Evolutionary conservation across 2,329 filamentous ascomycete genomes (phyloP), one percentile per base, ranked within the genome.

Genomic region (Nemania sp.): DNA sequence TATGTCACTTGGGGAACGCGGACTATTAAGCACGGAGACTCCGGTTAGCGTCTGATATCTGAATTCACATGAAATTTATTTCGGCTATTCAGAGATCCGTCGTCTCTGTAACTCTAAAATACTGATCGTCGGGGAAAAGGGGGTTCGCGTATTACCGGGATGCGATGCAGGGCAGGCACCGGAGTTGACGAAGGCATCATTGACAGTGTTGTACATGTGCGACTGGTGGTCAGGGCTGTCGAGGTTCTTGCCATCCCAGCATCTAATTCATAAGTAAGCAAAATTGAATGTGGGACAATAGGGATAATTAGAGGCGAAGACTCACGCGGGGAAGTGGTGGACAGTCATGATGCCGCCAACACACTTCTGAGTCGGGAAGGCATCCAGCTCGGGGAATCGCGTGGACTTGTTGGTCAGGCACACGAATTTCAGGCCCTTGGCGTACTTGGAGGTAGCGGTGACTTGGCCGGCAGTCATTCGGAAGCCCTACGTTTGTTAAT

Each of bases 221-320:
- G 61, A 61, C 34, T 66, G 60, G 48, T 67, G 65, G 56, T 66
- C 64, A 1, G 65, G 65, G 42, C 63, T 71, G 55, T 77, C 75
- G 14, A 76, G 66, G 55, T 75, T 77, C 59, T 73, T 70, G 44
- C 75, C 75, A 51, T 77, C 74, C 75, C 75, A 77, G 69, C 75
- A 77, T 11, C 74, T 73, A 30, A 2, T 7, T 1, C 12, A 49
- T 64, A 6, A 62, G 57, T 31, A 17, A 12, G 19, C 19, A 17
- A 3, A n/a, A n/a, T n/a, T n/a, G 7, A 17, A 17, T 30, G 12
- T 20, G 4, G 40, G 22, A 14, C 2, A 22, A 12, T 14, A 11
- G 3, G 14, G 15, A 20, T 5, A 9, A 22, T 8, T 14, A 11
- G 3, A 11, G 15, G 22, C 5, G 11, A 20, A 11, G 2, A 60